Evolutionary conservation across 2,329 filamentous ascomycete genomes (phyloP), one percentile per base, ranked within the genome.

Genomic region (Pseudodiploospora longispora): DNA sequence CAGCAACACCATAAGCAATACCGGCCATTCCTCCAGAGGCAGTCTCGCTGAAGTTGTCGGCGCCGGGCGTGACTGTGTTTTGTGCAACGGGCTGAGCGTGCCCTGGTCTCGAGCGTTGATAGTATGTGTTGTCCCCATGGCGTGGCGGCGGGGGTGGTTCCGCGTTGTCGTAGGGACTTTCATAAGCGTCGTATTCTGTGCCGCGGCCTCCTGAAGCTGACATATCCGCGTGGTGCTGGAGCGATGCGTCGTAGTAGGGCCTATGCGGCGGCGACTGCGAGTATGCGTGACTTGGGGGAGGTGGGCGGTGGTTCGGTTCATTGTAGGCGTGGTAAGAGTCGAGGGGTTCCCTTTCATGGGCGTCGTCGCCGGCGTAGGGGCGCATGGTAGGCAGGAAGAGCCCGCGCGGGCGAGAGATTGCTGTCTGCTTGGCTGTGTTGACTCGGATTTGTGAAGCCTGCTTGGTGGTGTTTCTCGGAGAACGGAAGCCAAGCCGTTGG

Each of bases 21-120:
- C 81, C 82, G 30, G 81, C 72, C 62, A 87, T 80, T 44, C 81
- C 83, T 53, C 81, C 83, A 27, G 74, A 71, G 10, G 83, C 78
- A 34, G 69, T 62, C 40, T 78, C 70, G 48, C 82, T 73, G 51
- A 83, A 78, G 59, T 87, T 86, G 64, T 87, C 82, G 48, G 78
- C 73, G 31, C 78, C 82, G 2, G 80, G 78, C 1, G 80, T 83
- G 44, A 70, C 64, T 55, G 65, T 71, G 52, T 58, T 52, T 6
- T 39, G 7, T 47, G 50, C 30, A 39, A 19, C 30, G 37, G 42
- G 27, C 7, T 39, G 37, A 10, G 31, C 29, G n/a, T 39, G 30
- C n/a, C 8, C 34, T 6, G n/a, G 34, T 36, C 34, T 10, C 27
- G 34, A 27, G 12, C 7, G 34, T 36, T 19, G 9, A 10, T 12